Percentiles rank a stretch among this genome's conserved stretches.
These are phyloP conservation scores for Dactylorhiza incarnata DNA, from an alignment of 106 monocot species.

Conservation along the genomic window DNA sequence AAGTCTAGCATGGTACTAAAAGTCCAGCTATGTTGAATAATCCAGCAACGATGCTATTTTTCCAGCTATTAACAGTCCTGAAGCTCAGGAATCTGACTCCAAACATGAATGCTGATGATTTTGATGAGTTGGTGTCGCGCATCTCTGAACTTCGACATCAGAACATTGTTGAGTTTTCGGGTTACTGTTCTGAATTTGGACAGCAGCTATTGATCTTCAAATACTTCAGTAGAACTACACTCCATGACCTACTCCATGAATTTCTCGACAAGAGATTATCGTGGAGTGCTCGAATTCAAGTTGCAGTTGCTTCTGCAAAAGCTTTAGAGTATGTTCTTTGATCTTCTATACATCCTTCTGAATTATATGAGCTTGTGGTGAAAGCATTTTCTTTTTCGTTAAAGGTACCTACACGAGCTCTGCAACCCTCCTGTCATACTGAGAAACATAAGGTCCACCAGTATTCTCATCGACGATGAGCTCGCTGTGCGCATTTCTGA, in stretches of 20 bases:
- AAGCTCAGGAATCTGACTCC: constrained; percentile 44
- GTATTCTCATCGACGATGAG: constrained; percentile 59
- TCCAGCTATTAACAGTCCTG: constrained; percentile 67
- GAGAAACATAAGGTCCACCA: constrained; percentile 58
- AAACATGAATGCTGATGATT: constrained; percentile 37
- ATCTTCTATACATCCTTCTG: background rate
- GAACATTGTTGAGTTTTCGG: constrained; percentile 80
- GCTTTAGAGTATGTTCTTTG: constrained; percentile 25
- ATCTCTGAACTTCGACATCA: constrained; percentile 59
- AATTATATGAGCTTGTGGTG: background rate
- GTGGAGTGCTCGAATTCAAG: constrained; percentile 67
- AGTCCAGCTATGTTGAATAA: background rate
- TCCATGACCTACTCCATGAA: constrained; percentile 64
- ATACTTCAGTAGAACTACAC: constrained; percentile 52
- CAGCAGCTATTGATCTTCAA: constrained; percentile 72
- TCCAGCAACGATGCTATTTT: constrained; percentile 7
- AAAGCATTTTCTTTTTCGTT: constrained; percentile 1
- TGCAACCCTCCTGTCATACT: constrained; percentile 58
- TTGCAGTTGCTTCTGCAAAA: constrained; percentile 74
- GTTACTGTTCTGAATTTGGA: constrained; percentile 77
- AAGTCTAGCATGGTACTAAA: too few species aligned
- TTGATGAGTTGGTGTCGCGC: constrained; percentile 43
- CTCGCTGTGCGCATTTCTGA: constrained; percentile 54
- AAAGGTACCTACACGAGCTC: constrained; percentile 85
- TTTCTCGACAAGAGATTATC: constrained; percentile 37